phyloP scores from a whole-genome alignment of 1,284 basidiomycete species.

The Sporisorium sorghi region DNA sequence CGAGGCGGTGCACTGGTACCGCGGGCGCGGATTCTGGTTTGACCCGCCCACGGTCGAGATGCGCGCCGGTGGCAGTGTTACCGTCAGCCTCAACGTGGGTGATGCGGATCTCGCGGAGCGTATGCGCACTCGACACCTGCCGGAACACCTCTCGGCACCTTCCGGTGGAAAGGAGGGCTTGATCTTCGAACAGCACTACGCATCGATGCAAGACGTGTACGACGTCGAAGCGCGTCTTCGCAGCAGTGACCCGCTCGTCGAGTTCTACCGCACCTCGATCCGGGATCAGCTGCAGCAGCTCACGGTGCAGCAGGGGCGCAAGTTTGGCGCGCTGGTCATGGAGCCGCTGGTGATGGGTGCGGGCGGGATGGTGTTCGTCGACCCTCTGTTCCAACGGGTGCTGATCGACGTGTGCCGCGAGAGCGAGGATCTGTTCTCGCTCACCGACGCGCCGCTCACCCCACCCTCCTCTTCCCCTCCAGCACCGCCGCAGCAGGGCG shows the following conservation, averaged over 20 bases:
- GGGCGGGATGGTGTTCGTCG: constrained; percentile 96
- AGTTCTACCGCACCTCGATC: constrained; percentile 78
- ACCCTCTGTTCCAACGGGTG: constrained; percentile 92
- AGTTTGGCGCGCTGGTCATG: constrained; percentile 80
- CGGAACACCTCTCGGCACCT: not conserved
- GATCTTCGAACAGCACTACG: constrained; percentile 46
- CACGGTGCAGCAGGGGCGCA: constrained; percentile 64
- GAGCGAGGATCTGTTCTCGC: constrained; percentile 71
- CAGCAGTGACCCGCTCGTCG: constrained; percentile 74
- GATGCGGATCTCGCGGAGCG: constrained; percentile 16
- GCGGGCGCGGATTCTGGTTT: constrained; percentile 91
- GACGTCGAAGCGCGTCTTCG: constrained; percentile 77
- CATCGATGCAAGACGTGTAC: constrained; percentile 78
- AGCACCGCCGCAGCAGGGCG: constrained; percentile 12
- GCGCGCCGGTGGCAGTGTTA: constrained; percentile 70
- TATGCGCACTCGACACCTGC: constrained; percentile 19
- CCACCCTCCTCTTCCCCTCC: constrained; percentile 1
- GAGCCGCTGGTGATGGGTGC: constrained; percentile 95
- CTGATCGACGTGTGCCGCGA: constrained; percentile 84
- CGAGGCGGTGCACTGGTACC: constrained; percentile 88
- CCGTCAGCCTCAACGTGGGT: constrained; percentile 11
- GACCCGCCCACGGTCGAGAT: constrained; percentile 82
- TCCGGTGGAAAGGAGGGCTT: too few species aligned
- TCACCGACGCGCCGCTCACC: constrained; percentile 56
- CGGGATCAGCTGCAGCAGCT: constrained; percentile 73